Percentiles rank a stretch among this genome's conserved stretches.
Evolutionary conservation across 1,284 basidiomycete genomes (phyloP).

Genomic region (Pholiota adiposa): DNA sequence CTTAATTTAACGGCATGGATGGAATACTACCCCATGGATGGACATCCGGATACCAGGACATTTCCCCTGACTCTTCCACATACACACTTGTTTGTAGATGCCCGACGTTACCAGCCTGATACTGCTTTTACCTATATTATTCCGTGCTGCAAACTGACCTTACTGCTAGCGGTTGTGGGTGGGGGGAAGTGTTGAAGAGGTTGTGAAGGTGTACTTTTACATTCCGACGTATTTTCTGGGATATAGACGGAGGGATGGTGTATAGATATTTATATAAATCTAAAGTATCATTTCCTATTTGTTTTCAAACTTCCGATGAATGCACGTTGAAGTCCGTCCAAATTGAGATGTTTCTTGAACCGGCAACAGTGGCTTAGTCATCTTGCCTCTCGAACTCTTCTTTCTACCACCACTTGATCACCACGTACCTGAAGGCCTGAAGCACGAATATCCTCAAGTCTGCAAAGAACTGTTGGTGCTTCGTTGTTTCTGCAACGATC

Average conservation of each 20-base stretch:
- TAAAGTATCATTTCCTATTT: no score
- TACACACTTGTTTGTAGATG: neutral
- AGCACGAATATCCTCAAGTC: no score
- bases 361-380: no score
- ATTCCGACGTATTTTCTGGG: constrained; percentile 1
- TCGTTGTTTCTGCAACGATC: no score
- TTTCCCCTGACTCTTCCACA: neutral
- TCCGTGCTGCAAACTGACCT: neutral
- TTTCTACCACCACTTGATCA: no score
- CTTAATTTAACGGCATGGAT: constrained; percentile 2
- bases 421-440: no score
- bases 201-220: constrained; percentile 2
- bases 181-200: neutral
- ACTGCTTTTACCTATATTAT: constrained; percentile 1
- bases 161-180: neutral
- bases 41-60: neutral
- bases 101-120: neutral
- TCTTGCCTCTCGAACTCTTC: no score
- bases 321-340: no score
- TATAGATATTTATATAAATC: constrained; percentile 3
- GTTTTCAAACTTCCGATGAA: no score
- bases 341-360: no score
- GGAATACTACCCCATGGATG: neutral
- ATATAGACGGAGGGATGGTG: constrained; percentile 2
- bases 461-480: no score